These are phyloP conservation scores for Rhododendron ferrugineum DNA, from an alignment of 148 eudicot species.

Conservation along the genomic window DNA sequence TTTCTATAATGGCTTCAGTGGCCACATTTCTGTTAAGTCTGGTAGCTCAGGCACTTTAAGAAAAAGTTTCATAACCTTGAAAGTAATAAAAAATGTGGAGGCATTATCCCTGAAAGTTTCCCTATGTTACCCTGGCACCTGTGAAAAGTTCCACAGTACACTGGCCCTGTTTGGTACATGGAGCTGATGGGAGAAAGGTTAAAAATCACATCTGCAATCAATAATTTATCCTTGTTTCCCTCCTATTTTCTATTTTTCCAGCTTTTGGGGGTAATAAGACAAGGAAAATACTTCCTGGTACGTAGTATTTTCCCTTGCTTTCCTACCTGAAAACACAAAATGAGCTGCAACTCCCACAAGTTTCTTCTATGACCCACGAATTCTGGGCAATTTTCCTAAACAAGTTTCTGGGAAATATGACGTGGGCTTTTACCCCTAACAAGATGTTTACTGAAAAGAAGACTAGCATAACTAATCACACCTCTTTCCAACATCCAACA, in stretches of 20 bases:
- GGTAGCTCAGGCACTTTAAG: not conserved
- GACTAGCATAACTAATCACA: not conserved
- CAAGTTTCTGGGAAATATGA: not conserved
- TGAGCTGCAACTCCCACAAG: not conserved
- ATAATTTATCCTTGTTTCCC: not conserved
- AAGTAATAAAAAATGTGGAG: not conserved
- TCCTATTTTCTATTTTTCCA: not conserved
- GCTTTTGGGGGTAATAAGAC: not conserved
- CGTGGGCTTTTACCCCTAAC: not conserved
- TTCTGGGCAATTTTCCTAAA: not conserved
- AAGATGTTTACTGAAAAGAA: not conserved
- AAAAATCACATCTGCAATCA: not conserved
- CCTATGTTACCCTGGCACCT: not conserved
- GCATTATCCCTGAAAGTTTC: not conserved
- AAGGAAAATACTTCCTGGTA: not conserved
- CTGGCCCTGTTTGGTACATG: not conserved
- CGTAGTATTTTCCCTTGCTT: not conserved
- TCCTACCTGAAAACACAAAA: not conserved
- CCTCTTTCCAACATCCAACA: not conserved
- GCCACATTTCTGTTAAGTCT: not conserved
- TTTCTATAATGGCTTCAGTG: not conserved
- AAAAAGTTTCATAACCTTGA: not conserved
- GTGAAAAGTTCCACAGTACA: not conserved
- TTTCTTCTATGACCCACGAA: not conserved
- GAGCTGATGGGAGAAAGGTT: not conserved